Evolutionary conservation across 1,139 yeast species (phyloP).

Genomic region (Protomyces arabidopsidicola): DNA sequence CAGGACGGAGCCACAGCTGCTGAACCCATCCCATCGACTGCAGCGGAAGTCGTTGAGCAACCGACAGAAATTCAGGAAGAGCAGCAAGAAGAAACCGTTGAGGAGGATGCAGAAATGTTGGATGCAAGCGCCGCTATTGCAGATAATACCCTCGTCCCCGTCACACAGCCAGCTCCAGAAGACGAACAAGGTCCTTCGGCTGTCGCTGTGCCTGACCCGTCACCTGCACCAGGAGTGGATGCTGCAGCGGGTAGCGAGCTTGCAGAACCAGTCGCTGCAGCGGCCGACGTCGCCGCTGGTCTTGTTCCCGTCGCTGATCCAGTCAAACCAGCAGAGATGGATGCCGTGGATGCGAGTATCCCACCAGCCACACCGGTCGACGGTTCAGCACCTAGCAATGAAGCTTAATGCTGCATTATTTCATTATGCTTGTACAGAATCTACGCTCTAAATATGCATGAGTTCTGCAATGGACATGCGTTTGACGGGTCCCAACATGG

Average conservation of each 20-base stretch:
- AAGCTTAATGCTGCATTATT: too few species aligned
- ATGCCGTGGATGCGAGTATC: background rate
- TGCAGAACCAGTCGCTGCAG: background rate
- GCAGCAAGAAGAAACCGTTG: background rate
- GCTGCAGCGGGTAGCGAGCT: background rate
- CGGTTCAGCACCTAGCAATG: background rate
- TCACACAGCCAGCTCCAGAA: background rate
- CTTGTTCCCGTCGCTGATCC: background rate
- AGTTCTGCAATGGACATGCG: slow-evolving; percentile 19
- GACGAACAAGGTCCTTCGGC: background rate
- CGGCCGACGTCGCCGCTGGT: background rate
- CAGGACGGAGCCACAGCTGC: background rate
- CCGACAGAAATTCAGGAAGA: background rate
- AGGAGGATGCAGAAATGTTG: background rate
- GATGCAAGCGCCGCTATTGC: background rate
- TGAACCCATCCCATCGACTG: background rate
- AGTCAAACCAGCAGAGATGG: background rate
- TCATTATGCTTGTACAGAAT: background rate
- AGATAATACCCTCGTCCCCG: background rate
- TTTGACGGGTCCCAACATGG: slow-evolving; percentile 15
- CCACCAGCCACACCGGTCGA: background rate
- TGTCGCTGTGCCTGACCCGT: background rate
- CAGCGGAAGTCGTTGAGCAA: background rate
- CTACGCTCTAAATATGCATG: slow-evolving; percentile 11
- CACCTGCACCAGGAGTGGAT: background rate